phyloP scores from a whole-genome alignment of 768 basidiomycete species.

The Lentinula sp. region DNA sequence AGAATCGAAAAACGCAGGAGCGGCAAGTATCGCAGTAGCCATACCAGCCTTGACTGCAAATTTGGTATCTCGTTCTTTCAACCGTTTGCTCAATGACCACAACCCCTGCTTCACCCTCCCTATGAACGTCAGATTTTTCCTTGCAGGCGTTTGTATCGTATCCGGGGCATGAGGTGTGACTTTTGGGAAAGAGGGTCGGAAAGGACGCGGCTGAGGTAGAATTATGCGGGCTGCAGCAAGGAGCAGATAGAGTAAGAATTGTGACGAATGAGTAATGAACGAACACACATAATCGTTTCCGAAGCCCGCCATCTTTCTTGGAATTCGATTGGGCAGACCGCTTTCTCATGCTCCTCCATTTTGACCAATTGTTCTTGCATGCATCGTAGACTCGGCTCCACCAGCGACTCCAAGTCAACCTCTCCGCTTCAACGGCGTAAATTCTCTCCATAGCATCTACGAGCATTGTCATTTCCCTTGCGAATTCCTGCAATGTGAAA shows the following conservation, averaged over 20 bases:
- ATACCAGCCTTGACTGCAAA: constrained; percentile 87
- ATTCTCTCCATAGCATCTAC: constrained; percentile 82
- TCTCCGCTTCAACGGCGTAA: constrained; percentile 56
- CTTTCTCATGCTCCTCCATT: not conserved
- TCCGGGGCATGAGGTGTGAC: constrained; percentile 78
- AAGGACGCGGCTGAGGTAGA: constrained; percentile 28
- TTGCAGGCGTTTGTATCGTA: constrained; percentile 74
- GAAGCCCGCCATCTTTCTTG: constrained; percentile 7
- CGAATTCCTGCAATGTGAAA: constrained; percentile 94
- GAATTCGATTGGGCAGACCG: not conserved
- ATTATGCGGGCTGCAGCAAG: not conserved
- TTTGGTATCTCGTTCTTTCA: constrained; percentile 72
- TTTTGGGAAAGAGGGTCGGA: constrained; percentile 71
- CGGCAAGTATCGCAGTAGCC: constrained; percentile 74
- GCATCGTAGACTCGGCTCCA: constrained; percentile 29
- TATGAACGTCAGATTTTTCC: constrained; percentile 48
- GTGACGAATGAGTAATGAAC: not conserved
- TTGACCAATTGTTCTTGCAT: not conserved
- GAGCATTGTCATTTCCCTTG: constrained; percentile 73
- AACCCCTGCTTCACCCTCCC: constrained; percentile 63
- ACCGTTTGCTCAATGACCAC: constrained; percentile 62
- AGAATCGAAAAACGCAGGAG: constrained; percentile 80
- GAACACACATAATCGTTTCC: constrained; percentile 3
- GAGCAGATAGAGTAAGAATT: not conserved
- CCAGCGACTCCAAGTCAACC: constrained; percentile 27